Evolutionary conservation across 805 yeast species (phyloP), one percentile per base, ranked within the genome.

Genomic region (Metschnikowia hibisci): DNA sequence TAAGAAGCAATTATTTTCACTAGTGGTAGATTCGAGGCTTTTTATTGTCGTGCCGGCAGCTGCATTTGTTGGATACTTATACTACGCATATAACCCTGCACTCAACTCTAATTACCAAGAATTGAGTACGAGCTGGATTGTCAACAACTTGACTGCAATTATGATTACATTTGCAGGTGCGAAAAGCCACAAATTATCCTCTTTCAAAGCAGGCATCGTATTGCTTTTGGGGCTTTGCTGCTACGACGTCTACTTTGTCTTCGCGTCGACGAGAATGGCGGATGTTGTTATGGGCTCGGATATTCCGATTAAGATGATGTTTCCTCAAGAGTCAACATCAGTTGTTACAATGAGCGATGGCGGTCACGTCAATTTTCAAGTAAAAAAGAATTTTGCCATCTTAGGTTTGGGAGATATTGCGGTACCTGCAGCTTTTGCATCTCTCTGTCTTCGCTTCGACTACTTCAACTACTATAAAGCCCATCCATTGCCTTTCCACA

Each of bases 401-500:
- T 60, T 83, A 8, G 89, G 88, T 1, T 61, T 82, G 4, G 88
- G 88, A 5, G 89, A 83, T 56, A 72, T 84, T 41, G 77, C 77
- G 3, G 60, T 81, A 11, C 87, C 89, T 0, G 84, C 83, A 0
- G 41, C 67, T 13, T 72, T 78, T 43, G 63, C 78, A 10, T 61
- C 82, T 2, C 60, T 81, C 32, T 75, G 81, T 52, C 62, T 78
- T 30, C 67, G 82, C 44, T 81, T 64, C 55, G 88, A 82, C 59
- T 58, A 74, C 25, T 70, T 55, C 57, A 63, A 53, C 34, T 47
- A 49, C 52, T 54, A 62, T 37, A 30, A 14, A 35, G 22, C 36
- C 14, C 7, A 38, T 44, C 10, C 22, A 11, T 25, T 34, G 36
- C 27, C 48, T 12, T 45, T 10, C 67, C 66, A 38, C 28, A 42